A percentile compares a stretch with the other conserved stretches of the same genome.
Conservation (phyloP, 768 basidiomycete species). For the Boletus huronensis region DNA sequence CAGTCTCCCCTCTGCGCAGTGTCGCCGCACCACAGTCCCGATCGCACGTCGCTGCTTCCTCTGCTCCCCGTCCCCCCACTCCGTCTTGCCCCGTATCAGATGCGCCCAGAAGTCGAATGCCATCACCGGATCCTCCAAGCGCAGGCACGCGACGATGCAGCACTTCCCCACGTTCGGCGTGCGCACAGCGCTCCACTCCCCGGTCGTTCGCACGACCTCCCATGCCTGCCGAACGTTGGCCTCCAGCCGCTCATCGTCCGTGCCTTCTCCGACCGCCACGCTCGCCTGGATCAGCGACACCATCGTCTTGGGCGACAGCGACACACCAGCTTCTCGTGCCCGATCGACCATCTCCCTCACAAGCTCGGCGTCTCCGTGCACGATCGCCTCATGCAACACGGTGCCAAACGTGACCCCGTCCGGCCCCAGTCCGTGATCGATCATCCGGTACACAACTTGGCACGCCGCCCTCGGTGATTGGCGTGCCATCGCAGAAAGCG, state of each 20-base stretch:
- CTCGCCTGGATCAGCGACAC: slow-evolving; percentile 45
- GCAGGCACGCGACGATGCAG: slow-evolving; percentile 50
- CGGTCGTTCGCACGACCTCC: slow-evolving; percentile 39
- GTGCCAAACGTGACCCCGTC: slow-evolving; percentile 58
- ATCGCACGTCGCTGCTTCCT: slow-evolving; percentile 41
- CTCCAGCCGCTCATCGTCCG: slow-evolving; percentile 25
- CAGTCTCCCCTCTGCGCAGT: slow-evolving; percentile 27
- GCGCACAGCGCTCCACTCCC: slow-evolving; percentile 34
- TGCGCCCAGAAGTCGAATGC: slow-evolving; percentile 61
- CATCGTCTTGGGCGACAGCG: slow-evolving; percentile 48
- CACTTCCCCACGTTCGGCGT: slow-evolving; percentile 49
- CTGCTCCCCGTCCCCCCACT: slow-evolving; percentile 51
- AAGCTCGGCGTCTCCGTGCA: slow-evolving; percentile 42
- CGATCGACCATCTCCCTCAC: slow-evolving; percentile 41
- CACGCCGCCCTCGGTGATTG: slow-evolving; percentile 45
- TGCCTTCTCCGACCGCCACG: slow-evolving; percentile 27
- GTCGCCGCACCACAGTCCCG: slow-evolving; percentile 31
- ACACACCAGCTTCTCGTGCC: slow-evolving; percentile 36
- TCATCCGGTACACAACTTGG: slow-evolving; percentile 50
- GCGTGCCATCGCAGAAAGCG: slow-evolving; percentile 51
- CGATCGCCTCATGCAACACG: slow-evolving; percentile 55
- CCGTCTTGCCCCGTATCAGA: slow-evolving; percentile 42
- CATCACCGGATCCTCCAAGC: slow-evolving; percentile 44
- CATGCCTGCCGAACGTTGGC: slow-evolving; percentile 41
- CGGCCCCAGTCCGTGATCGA: slow-evolving; percentile 43